phyloP scores from a whole-genome alignment of 2,329 filamentous ascomycete genomes.

The Aquanectria penicillioides region DNA sequence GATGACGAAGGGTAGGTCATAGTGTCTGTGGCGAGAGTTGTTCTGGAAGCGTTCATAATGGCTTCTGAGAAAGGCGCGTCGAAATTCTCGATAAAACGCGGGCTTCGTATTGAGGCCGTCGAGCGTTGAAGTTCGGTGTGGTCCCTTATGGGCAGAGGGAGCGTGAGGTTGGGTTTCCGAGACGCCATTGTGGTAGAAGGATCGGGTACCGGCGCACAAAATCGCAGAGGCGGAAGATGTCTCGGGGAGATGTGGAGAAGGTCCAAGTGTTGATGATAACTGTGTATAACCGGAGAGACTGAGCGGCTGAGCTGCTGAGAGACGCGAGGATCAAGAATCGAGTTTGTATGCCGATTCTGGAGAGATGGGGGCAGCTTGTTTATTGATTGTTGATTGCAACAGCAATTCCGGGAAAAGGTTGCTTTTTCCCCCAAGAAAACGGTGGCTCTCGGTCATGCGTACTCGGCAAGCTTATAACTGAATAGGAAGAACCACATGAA shows the following conservation, averaged over 20 bases:
- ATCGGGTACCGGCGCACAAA: conserved; percentile 18
- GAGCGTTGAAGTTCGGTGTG: conserved; percentile 33
- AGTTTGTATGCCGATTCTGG: not conserved
- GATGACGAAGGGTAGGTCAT: conserved; percentile 40
- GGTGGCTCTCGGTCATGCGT: conserved; percentile 20
- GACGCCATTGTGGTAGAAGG: conserved; percentile 39
- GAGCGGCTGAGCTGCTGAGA: too few species aligned
- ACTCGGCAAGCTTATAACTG: conserved; percentile 24
- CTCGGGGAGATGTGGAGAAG: not conserved
- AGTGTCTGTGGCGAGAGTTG: conserved; percentile 40
- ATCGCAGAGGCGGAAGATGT: not conserved
- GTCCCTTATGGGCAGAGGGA: conserved; percentile 40
- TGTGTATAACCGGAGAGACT: too few species aligned
- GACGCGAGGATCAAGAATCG: not conserved
- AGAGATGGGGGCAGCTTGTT: conserved; percentile 4
- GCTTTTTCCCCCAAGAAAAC: conserved; percentile 18
- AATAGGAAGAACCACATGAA: conserved; percentile 21
- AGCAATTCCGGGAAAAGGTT: conserved; percentile 9
- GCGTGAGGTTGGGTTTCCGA: conserved; percentile 39
- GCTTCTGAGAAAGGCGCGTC: conserved; percentile 51
- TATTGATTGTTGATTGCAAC: conserved; percentile 15
- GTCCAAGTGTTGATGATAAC: not conserved
- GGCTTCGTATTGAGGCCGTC: conserved; percentile 38
- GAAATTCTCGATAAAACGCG: conserved; percentile 51
- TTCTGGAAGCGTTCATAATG: conserved; percentile 45